Evolutionary conservation across 1,284 basidiomycete genomes (phyloP).

Genomic region (Cutaneotrichosporon arboriforme): DNA sequence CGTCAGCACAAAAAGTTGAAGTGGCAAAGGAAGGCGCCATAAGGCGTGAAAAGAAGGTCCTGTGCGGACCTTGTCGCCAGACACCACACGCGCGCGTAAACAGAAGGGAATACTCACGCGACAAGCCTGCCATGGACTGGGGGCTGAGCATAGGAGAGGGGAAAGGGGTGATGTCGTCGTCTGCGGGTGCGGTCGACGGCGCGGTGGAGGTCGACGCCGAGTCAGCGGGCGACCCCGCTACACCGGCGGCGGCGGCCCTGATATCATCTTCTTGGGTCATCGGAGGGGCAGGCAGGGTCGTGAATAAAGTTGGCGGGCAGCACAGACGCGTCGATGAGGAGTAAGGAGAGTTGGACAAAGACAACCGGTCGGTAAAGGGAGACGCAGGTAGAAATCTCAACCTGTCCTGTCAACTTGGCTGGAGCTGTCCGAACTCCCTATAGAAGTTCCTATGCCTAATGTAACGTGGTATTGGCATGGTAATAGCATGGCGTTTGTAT

Average conservation of each 20-base stretch:
- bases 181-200: conserved; percentile 14
- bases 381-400: too few species aligned
- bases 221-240: conserved; percentile 1
- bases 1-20: conserved; percentile 2
- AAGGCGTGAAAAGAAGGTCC: too few species aligned
- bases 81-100: too few species aligned
- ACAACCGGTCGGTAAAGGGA: too few species aligned
- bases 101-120: conserved; percentile 25
- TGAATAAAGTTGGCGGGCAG: background rate
- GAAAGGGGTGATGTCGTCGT: conserved; percentile 46
- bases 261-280: conserved; percentile 12
- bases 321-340: background rate
- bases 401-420: too few species aligned
- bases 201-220: conserved; percentile 10
- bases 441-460: too few species aligned
- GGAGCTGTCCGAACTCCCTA: too few species aligned
- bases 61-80: too few species aligned
- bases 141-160: conserved; percentile 36
- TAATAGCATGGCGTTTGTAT: too few species aligned
- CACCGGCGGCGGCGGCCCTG: conserved; percentile 7
- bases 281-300: background rate
- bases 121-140: conserved; percentile 35
- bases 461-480: too few species aligned
- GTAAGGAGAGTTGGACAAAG: background rate
- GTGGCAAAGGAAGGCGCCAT: background rate